Evolutionary conservation across 805 yeast genomes (phyloP).

Genomic region (Torulaspora gathmanii): DNA sequence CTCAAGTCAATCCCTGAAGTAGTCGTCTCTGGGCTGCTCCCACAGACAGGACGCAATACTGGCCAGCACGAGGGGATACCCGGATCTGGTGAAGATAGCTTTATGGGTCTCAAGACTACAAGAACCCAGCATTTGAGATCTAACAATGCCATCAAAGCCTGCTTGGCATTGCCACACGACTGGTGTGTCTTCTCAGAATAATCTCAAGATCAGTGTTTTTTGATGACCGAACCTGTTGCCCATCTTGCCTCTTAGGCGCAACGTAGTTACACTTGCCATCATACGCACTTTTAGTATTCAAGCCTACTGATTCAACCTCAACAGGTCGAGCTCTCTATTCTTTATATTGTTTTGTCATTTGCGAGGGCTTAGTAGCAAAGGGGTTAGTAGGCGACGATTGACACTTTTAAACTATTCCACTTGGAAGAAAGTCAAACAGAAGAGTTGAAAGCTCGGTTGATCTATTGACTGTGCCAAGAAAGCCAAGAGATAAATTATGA

Average conservation of each 20-base stretch:
- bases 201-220: no score
- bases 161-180: no score
- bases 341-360: not conserved
- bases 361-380: not conserved
- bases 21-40: not conserved
- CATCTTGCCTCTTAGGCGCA: no score
- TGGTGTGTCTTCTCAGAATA: no score
- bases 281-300: no score
- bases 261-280: no score
- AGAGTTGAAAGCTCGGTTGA: not conserved
- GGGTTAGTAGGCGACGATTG: not conserved
- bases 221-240: no score
- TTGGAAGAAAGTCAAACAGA: not conserved
- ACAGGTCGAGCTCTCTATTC: not conserved
- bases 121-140: not conserved
- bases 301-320: no score
- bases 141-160: no score
- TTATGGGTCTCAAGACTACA: not conserved
- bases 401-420: not conserved
- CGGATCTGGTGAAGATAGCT: not conserved
- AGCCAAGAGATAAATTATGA: conserved; percentile 19
- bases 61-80: not conserved
- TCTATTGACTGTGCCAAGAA: not conserved
- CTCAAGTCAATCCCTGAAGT: not conserved
- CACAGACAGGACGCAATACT: not conserved